phyloP scores from a whole-genome alignment of 106 monocot species.

The Agapanthus africanus region DNA sequence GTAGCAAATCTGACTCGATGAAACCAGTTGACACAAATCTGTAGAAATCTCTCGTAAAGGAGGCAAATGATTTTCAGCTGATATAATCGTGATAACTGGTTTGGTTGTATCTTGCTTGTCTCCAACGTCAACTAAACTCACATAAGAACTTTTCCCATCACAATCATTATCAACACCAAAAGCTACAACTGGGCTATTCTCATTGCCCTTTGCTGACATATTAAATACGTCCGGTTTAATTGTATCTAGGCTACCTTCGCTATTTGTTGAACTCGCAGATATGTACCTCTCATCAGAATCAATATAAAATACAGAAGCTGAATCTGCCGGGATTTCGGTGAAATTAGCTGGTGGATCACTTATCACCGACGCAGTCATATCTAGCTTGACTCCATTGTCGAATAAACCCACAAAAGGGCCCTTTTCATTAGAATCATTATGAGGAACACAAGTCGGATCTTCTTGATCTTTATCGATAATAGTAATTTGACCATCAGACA shows the following conservation, averaged over 20 bases:
- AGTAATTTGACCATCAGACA: background rate
- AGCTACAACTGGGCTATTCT: background rate
- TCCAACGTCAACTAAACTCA: conserved; percentile 7
- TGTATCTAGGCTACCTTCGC: background rate
- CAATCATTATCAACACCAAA: conserved; percentile 5
- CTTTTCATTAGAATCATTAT: no score
- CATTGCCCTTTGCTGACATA: background rate
- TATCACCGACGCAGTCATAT: background rate
- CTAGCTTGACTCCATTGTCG: background rate
- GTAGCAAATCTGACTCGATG: background rate
- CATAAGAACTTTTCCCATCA: conserved; percentile 5
- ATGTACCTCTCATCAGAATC: background rate
- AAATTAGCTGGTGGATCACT: background rate
- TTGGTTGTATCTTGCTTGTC: background rate
- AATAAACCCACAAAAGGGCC: background rate
- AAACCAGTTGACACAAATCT: background rate
- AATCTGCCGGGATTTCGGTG: conserved; percentile 2
- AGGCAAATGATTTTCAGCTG: background rate
- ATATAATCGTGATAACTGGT: background rate
- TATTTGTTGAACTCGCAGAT: conserved; percentile 7
- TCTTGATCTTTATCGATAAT: background rate
- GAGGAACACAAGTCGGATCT: no score
- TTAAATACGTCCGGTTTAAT: background rate
- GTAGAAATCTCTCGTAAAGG: conserved; percentile 11
- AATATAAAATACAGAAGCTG: background rate